Evolutionary conservation across 73 alveolate species (phyloP), one percentile per base, ranked within the genome.

Genomic region (Symbiodinium natans): DNA sequence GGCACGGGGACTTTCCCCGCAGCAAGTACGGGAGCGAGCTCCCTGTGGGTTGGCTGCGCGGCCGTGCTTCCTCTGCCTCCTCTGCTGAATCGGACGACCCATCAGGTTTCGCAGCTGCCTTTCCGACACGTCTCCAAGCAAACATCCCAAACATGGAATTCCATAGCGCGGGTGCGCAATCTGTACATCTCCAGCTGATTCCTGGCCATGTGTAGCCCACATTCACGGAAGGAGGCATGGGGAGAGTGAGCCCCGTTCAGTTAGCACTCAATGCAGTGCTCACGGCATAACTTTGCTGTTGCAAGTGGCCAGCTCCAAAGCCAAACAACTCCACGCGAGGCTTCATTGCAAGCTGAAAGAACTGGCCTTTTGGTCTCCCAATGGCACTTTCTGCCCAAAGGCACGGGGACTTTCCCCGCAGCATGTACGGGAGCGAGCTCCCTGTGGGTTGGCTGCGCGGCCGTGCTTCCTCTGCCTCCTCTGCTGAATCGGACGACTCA

Each of bases 1-100:
- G 93, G 93, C 93, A 86, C 93, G 93, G 63, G 93, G 93, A 86
- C 93, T 86, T 86, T 86, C 93, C 93, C 93, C 93, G 83, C 93
- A 86, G 93, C 82, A 54, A 52, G 77, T 9, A 9, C 27, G 23
- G 77, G 74, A 56, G 74, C 74, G 31, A 56, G 31, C 74, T 83
- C 92, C 92, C 93, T 84, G 93, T 84, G 40, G 42, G 93, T 84
- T 84, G 80, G 41, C 93, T 84, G 93, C 80, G 93, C 41, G 74
- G 77, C 92, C 92, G 38, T 83, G 92, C 93, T 46, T 84, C 63
- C 63, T 71, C 93, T 84, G 92, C 92, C 92, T 56, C 68, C 92
- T 46, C 59, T n/a, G n/a, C n/a, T 6, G 59, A 46, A 46, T 46
- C 13, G 59, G 59, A 46, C 59, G 59, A 46, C 13, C 21, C 59